Percentiles rank a stretch among this genome's conserved stretches.
These are phyloP conservation scores for Dorcoceras hygrometricum DNA, from an alignment of 257 asterid species.

Conservation along the genomic window DNA sequence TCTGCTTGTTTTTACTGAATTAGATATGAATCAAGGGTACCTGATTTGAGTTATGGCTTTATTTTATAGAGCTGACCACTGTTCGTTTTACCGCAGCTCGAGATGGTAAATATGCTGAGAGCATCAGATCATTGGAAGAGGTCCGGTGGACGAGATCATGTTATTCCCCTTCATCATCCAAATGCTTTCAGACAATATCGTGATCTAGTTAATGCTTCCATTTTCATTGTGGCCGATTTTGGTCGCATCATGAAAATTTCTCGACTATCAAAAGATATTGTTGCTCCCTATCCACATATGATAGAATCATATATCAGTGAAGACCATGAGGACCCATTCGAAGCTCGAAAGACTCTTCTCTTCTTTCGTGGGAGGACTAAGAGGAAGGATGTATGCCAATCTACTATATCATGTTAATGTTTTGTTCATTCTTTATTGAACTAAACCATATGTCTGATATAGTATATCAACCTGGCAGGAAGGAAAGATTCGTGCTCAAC, in stretches of 20 bases:
- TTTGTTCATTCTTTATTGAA: neutral
- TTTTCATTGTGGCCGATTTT: constrained; percentile 86
- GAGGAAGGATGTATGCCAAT: constrained; percentile 73
- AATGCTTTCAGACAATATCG: constrained; percentile 86
- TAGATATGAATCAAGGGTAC: neutral
- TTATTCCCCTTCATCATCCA: constrained; percentile 90
- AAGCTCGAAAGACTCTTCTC: constrained; percentile 68
- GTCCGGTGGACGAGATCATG: constrained; percentile 83
- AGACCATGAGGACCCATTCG: constrained; percentile 49
- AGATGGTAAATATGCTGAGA: constrained; percentile 55
- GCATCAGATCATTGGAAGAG: constrained; percentile 66
- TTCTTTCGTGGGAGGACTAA: constrained; percentile 85
- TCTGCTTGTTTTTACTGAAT: neutral
- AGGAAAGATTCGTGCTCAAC: constrained; percentile 66
- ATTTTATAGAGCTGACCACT: constrained; percentile 24
- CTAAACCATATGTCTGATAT: constrained; percentile 18
- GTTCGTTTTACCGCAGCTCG: constrained; percentile 46
- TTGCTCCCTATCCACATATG: constrained; percentile 88
- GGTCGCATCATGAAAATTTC: constrained; percentile 67
- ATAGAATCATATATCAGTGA: constrained; percentile 59
- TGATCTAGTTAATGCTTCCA: constrained; percentile 57
- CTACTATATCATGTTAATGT: neutral
- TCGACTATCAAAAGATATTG: constrained; percentile 77
- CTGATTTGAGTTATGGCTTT: neutral
- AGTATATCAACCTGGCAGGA: constrained; percentile 50